phyloP scores from a whole-genome alignment of 2,329 filamentous ascomycete species.

The Trichothecium sympodiale region DNA sequence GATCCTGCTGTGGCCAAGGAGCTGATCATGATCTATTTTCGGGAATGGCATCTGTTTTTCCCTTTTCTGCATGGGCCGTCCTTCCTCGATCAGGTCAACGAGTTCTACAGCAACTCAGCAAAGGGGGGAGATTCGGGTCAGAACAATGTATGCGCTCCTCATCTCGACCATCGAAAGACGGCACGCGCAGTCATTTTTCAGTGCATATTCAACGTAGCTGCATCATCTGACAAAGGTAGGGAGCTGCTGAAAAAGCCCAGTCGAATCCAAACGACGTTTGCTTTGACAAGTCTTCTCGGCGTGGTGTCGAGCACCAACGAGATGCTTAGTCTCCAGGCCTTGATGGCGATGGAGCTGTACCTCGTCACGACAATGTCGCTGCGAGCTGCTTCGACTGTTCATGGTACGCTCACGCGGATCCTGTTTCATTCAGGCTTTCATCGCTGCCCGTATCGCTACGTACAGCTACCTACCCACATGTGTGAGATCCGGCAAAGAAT shows the following conservation, averaged over 20 bases:
- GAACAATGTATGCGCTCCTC: conserved; percentile 1
- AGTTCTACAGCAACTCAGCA: conserved; percentile 19
- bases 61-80: conserved; percentile 39
- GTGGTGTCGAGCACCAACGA: conserved; percentile 29
- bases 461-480: conserved; percentile 22
- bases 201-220: conserved; percentile 38
- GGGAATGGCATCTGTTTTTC: conserved; percentile 39
- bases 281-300: conserved; percentile 24
- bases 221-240: conserved; percentile 12
- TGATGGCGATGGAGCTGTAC: conserved; percentile 36
- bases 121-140: background rate
- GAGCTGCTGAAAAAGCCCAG: conserved; percentile 18
- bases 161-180: conserved; percentile 8
- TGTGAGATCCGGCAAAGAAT: conserved; percentile 26
- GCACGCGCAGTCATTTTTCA: conserved; percentile 30
- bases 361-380: conserved; percentile 35
- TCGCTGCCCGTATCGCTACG: conserved; percentile 38
- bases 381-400: conserved; percentile 34
- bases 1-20: conserved; percentile 21
- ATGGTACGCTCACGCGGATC: conserved; percentile 32
- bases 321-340: conserved; percentile 33
- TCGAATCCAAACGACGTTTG: conserved; percentile 23
- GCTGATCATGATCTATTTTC: conserved; percentile 37
- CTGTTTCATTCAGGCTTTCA: conserved; percentile 39
- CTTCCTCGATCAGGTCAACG: conserved; percentile 32